Percentiles rank a stretch among this genome's conserved stretches.
phyloP scores from a whole-genome alignment of 306 rosid species.

The Glycine latifolia region DNA sequence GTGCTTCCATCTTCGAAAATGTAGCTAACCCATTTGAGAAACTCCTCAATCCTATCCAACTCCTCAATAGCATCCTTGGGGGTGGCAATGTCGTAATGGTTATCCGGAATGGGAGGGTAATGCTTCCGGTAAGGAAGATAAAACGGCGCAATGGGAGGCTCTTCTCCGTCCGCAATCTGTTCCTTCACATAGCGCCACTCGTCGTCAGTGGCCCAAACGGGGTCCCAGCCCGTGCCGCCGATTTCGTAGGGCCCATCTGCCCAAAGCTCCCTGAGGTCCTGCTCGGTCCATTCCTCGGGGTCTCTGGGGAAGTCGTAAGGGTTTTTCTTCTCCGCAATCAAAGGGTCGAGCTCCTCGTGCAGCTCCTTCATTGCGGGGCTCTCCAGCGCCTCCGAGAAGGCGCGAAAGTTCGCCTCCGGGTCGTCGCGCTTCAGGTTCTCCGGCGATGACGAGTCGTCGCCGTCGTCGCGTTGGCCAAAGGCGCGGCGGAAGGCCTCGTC shows the following conservation, averaged over 20 bases:
- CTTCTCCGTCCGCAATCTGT: slow-evolving; percentile 57
- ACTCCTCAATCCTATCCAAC: slow-evolving; percentile 95
- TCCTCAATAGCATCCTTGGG: slow-evolving; percentile 77
- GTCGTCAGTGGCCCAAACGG: slow-evolving; percentile 64
- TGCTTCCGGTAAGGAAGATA: slow-evolving; percentile 76
- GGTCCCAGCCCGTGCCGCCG: slow-evolving; percentile 91
- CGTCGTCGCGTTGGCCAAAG: not conserved
- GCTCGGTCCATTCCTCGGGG: slow-evolving; percentile 77
- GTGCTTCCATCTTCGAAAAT: slow-evolving; percentile 85
- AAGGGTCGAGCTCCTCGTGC: slow-evolving; percentile 44
- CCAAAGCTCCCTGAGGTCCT: slow-evolving; percentile 82
- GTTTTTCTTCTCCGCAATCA: slow-evolving; percentile 16
- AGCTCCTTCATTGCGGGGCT: slow-evolving; percentile 7
- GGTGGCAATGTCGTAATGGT: slow-evolving; percentile 56
- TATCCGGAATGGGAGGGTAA: slow-evolving; percentile 68
- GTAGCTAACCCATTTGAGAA: slow-evolving; percentile 93
- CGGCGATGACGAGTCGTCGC: not conserved
- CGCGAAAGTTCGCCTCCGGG: slow-evolving; percentile 31
- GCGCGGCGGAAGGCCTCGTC: not conserved
- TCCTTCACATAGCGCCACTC: slow-evolving; percentile 64
- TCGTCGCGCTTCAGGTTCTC: not conserved
- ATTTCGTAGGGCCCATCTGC: slow-evolving; percentile 61
- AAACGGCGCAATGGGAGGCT: slow-evolving; percentile 80
- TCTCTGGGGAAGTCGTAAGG: slow-evolving; percentile 74
- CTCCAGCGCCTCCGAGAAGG: slow-evolving; percentile 27